Evolutionary conservation across 352 stramenopile genomes (phyloP).

Genomic region (Phytophthora aleatoria): DNA sequence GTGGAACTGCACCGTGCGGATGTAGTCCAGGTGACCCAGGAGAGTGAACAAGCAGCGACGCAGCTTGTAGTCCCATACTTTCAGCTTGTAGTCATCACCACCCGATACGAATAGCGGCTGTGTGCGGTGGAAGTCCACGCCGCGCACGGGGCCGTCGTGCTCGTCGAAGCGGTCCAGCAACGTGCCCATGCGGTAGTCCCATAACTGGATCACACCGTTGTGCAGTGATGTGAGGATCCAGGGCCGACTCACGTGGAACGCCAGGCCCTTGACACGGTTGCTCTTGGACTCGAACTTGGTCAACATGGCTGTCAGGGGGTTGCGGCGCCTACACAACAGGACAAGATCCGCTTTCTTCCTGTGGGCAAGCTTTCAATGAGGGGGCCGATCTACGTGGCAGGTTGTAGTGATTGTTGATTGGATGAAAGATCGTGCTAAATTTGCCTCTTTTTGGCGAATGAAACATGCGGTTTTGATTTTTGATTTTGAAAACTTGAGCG

Average conservation of each 20-base stretch:
- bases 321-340: neutral
- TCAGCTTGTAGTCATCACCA: constrained; percentile 99
- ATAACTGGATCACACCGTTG: constrained; percentile 98
- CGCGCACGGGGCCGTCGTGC: constrained; percentile 98
- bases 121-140: constrained; percentile 98
- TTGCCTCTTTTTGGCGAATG: constrained; percentile 5
- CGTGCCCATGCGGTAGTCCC: constrained; percentile 99
- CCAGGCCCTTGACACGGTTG: constrained; percentile 99
- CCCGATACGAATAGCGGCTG: constrained; percentile 99
- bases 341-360: constrained; percentile 16
- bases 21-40: constrained; percentile 99
- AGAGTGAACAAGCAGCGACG: constrained; percentile 98
- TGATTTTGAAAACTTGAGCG: too few species aligned
- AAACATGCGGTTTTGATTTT: neutral
- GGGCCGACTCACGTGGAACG: constrained; percentile 98
- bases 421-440: constrained; percentile 8
- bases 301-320: constrained; percentile 80
- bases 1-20: constrained; percentile 99
- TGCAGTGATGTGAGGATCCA: constrained; percentile 99
- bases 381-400: constrained; percentile 27
- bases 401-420: constrained; percentile 9
- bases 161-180: constrained; percentile 99
- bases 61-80: constrained; percentile 99
- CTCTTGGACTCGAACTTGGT: constrained; percentile 99
- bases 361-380: constrained; percentile 13